Conservation (phyloP, 306 rosid genomes). For the Glycine soja region DNA sequence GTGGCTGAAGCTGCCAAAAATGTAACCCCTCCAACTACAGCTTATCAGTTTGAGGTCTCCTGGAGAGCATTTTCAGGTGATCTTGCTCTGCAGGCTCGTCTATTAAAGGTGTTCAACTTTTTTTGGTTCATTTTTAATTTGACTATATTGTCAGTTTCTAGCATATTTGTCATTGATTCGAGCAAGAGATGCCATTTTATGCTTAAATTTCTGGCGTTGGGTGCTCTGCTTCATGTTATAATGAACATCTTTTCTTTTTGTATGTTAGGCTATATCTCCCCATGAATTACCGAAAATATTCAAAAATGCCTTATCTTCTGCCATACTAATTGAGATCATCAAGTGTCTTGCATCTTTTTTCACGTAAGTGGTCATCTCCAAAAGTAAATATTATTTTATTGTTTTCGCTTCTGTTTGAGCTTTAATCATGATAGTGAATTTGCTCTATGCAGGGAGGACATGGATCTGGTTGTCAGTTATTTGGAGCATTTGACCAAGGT, state of each 20-base stretch:
- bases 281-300: constrained; percentile 74
- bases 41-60: constrained; percentile 90
- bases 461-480: constrained; percentile 66
- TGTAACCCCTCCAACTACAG: constrained; percentile 77
- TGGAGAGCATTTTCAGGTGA: constrained; percentile 89
- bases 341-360: constrained; percentile 83
- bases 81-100: constrained; percentile 62
- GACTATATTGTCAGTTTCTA: constrained; percentile 17
- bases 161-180: constrained; percentile 12
- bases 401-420: constrained; percentile 28
- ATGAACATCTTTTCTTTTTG: constrained; percentile 29
- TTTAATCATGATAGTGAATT: constrained; percentile 31
- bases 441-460: constrained; percentile 72
- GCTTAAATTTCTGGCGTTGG: constrained; percentile 24
- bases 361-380: constrained; percentile 58
- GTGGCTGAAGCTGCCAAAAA: constrained; percentile 75
- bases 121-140: constrained; percentile 32
- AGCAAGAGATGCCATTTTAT: constrained; percentile 10
- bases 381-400: background rate
- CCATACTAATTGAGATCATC: constrained; percentile 74
- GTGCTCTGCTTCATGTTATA: constrained; percentile 33
- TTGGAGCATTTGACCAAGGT: constrained; percentile 78
- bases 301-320: constrained; percentile 81
- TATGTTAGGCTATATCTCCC: constrained; percentile 71
- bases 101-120: constrained; percentile 68